Evolutionary conservation across 2,329 filamentous ascomycete genomes (phyloP).

Genomic region (Sphaceloma murrayae): DNA sequence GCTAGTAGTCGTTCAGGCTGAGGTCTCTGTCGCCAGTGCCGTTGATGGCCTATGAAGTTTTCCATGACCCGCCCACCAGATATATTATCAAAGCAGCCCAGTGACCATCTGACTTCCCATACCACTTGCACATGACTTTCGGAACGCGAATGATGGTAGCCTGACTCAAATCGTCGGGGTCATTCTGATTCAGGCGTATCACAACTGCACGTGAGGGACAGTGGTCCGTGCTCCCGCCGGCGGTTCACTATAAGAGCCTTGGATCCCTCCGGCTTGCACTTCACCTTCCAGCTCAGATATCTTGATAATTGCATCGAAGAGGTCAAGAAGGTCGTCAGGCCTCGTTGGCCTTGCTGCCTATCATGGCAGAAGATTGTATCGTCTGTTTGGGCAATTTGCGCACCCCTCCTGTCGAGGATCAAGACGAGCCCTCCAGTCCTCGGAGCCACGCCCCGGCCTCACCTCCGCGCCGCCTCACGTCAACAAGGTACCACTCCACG

Average conservation of each 20-base stretch:
- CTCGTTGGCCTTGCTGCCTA: slow-evolving; percentile 13
- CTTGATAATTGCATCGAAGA: background rate
- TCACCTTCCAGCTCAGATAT: background rate
- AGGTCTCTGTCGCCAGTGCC: too few species aligned
- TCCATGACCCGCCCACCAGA: too few species aligned
- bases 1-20: too few species aligned
- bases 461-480: background rate
- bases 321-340: background rate
- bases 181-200: background rate
- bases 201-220: slow-evolving; percentile 9
- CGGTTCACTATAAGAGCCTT: slow-evolving; percentile 2
- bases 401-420: slow-evolving; percentile 28
- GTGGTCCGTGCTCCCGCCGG: slow-evolving; percentile 9
- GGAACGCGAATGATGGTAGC: background rate
- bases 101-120: too few species aligned
- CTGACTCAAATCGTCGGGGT: background rate
- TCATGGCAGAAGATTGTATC: slow-evolving; percentile 60
- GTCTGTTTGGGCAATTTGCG: slow-evolving; percentile 62
- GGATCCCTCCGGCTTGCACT: slow-evolving; percentile 1
- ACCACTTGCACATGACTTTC: background rate
- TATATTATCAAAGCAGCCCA: too few species aligned
- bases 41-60: too few species aligned
- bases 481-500: slow-evolving; percentile 16
- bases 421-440: slow-evolving; percentile 19
- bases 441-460: slow-evolving; percentile 13